Evolutionary conservation across 2,329 filamentous ascomycete genomes (phyloP), one percentile per base, ranked within the genome.

Genomic region (Diaporthe longicolla): DNA sequence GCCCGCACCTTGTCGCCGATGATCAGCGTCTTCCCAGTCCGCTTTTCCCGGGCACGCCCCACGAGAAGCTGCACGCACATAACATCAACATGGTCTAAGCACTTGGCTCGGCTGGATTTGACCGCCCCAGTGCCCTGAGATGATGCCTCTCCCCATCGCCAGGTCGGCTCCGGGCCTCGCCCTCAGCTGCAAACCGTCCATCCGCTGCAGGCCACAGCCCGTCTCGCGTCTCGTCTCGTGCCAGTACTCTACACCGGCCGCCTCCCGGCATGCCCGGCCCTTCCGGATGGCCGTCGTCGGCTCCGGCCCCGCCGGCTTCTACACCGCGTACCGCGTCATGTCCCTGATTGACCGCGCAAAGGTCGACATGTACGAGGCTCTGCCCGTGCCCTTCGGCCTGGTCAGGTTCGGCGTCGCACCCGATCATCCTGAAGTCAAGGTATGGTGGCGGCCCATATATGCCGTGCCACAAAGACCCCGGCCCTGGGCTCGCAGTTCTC

Each of bases 341-440:
- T 89, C 90, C 71, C 94, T 92, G 79, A 88, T 97, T 50, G 87
- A 91, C 29, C 86, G 92, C 80, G 92, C 93, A 0, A 88, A 90
- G 68, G 89, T 99, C 29, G 96, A 98, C 83, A 98, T 99, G 96
- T 99, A 97, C 81, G 97, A 99, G 84, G 91, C 94, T 37, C 85
- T 98, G 52, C 97, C 97, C 0, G 95, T 97, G 5, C 97, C 97
- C 0, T 99, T 94, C 81, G 97, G 97, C 1, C 88, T 99, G 72
- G 95, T 97, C 66, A 89, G 97, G 72, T 98, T 97, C 80, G 97
- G 97, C 11, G 97, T 99, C 74, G 97, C 97, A n/a, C 97, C 97
- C 7, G 97, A 99, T 82, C 97, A 99, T 84, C 96, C 97, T 0
- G 96, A 99, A 85, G 97, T 99, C 78, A 99, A 99, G 91, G 95